Base-by-base conservation (phyloP, 768 basidiomycete species). In the Pisolithus albus region DNA sequence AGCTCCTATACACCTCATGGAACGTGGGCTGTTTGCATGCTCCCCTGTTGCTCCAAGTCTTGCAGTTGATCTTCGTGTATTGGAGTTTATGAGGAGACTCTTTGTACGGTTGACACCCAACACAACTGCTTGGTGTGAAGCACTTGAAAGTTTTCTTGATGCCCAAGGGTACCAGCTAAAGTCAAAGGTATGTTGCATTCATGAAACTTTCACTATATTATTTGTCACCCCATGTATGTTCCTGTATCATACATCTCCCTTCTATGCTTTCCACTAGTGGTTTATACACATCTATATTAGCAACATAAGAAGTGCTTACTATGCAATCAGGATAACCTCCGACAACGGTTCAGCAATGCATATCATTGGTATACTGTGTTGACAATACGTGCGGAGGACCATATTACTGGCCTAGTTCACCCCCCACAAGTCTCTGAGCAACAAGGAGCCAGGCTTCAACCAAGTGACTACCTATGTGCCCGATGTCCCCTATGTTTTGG, bases 1-100 rank as follows among this genome's bases (percentile, higher is more conserved):
- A 26, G 26, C 26, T 26, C 26, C 26, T 26, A 26, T 26, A 26
- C 7, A 7, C 26, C 26, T 26, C 26, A 26, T 26, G 26, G 26
- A 26, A 4, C 6, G 26, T 26, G 26, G 26, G 1, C 26, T 26
- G 26, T 26, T 26, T 26, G 26, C 26, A 26, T 26, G 26, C 7
- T 26, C 26, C 7, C 26, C 26, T 26, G 26, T 26, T 26, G 26
- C 26, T 26, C 26, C 26, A 1, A 61, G 62, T 24, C 52, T 72
- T 0, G 65, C 64, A 7, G 63, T 72, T 4, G 64, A 70, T 44
- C 34, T 70, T n/a, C 57, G 52, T 11, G 55, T 71, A 18, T 47
- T 71, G 24, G 62, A 66, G 37, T 70, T 71, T 16, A 42, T 58
- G 19, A 52, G 23, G 23, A 34, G 21, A 11, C 54, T 60, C 11